Base-by-base conservation (phyloP, 2,329 filamentous ascomycete genomes). In the Aaosphaeria arxii region DNA sequence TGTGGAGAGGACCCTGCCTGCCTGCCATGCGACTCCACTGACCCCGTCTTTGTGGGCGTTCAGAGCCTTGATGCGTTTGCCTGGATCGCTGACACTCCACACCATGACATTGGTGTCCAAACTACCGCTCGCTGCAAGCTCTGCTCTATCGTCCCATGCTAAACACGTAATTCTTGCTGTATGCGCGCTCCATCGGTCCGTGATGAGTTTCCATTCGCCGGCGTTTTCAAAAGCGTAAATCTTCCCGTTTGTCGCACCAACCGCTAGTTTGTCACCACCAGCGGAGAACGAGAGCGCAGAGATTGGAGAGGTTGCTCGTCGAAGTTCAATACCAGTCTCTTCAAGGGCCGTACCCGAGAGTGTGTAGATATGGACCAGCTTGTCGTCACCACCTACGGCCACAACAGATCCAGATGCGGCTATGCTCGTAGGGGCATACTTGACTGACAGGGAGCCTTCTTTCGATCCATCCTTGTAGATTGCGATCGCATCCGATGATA, bases 11-110 rank as follows among this genome's bases (percentile, higher is more conserved):
- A 97, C 78, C 72, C 82, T 89, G 5, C 54, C 57, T 71, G 49
- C 77, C 48, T 58, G 78, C 91, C 92, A 99, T 9, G 81, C 81
- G 11, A 97, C 87, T 11, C 89, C 92, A 57, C 87, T 90, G 13
- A 97, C 91, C 7, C 94, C 94, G 64, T 97, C 94, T 74, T 96
- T 96, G 74, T 99, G 94, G 43, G 92, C 91, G 64, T 96, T 95
- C 24, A 84, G 74, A 11, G 85, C 86, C 75, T 94, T 92, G 57
- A 95, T 82, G 57, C 92, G 82, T 71, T 88, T 88, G 2, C 89
- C 91, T 1, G 92, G 92, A 66, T 89, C 88, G 40, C 77, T 74
- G 47, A 96, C 71, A 67, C 89, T 96, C 90, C 94, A 99, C 30
- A 96, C 85, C 66, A 89, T 91, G 17, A 99, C 81, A 63, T 95